phyloP scores from a whole-genome alignment of 2,329 filamentous ascomycete genomes.

The Monilinia fructicola region DNA sequence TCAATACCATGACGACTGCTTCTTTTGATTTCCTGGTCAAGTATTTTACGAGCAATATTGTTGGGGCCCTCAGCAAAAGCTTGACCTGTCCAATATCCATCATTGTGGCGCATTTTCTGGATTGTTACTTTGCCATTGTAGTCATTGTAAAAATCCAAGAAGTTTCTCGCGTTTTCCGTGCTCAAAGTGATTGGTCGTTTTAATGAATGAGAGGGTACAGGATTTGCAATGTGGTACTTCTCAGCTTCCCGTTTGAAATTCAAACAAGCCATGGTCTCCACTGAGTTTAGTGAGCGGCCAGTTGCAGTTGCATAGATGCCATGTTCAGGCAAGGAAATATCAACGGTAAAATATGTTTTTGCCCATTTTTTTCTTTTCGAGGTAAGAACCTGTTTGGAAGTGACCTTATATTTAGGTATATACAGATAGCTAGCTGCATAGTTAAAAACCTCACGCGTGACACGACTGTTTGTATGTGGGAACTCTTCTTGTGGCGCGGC shows the following conservation, averaged over 20 bases:
- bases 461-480: background rate
- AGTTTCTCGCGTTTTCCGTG: conserved; percentile 18
- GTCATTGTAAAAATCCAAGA: conserved; percentile 23
- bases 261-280: background rate
- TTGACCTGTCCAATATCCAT: background rate
- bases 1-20: background rate
- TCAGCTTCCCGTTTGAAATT: conserved; percentile 8
- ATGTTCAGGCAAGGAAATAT: conserved; percentile 12
- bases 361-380: background rate
- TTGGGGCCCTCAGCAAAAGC: background rate
- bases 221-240: conserved; percentile 12
- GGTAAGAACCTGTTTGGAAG: too few species aligned
- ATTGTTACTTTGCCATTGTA: background rate
- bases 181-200: background rate
- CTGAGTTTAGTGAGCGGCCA: too few species aligned
- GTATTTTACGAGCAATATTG: background rate
- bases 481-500: background rate
- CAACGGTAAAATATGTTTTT: background rate
- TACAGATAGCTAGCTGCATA: conserved; percentile 16
- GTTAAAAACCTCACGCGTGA: conserved; percentile 8
- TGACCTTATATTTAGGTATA: conserved; percentile 4
- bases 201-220: background rate
- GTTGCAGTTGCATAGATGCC: conserved; percentile 8
- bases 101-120: background rate
- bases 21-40: background rate